Evolutionary conservation across 345 rosid species (phyloP).

Genomic region (Linum tenue): DNA sequence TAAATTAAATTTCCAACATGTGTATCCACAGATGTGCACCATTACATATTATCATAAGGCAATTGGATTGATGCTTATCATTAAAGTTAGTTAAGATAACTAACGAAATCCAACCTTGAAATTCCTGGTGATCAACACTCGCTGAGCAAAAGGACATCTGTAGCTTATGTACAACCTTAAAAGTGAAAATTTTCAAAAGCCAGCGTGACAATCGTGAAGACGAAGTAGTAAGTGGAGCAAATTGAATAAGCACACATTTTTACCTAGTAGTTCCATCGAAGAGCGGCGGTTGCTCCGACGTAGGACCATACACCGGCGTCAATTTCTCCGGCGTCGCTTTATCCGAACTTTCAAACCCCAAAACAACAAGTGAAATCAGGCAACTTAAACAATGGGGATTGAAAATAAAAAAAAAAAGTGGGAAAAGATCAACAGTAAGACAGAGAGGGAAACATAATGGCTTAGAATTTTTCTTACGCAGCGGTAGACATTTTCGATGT

Average conservation of each 20-base stretch:
- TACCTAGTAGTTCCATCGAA: conserved; percentile 7
- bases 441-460: too few relatives aligned
- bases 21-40: too few relatives aligned
- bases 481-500: too few relatives aligned
- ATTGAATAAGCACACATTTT: background rate
- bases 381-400: too few relatives aligned
- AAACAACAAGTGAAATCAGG: background rate
- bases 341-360: background rate
- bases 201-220: background rate
- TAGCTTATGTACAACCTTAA: conserved; percentile 2
- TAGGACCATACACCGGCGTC: background rate
- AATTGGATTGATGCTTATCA: background rate
- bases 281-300: background rate
- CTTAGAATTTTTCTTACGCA: too few relatives aligned
- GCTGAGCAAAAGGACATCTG: conserved; percentile 7
- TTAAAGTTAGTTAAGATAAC: background rate
- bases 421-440: too few relatives aligned
- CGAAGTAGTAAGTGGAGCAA: background rate
- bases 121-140: conserved; percentile 5
- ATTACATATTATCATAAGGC: background rate
- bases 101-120: background rate
- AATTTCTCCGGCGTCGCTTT: background rate
- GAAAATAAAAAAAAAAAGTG: too few relatives aligned
- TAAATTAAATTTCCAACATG: background rate
- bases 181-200: background rate